Evolutionary conservation across 768 basidiomycete species (phyloP), one percentile per base, ranked within the genome.

Genomic region (Lactarius vividus): DNA sequence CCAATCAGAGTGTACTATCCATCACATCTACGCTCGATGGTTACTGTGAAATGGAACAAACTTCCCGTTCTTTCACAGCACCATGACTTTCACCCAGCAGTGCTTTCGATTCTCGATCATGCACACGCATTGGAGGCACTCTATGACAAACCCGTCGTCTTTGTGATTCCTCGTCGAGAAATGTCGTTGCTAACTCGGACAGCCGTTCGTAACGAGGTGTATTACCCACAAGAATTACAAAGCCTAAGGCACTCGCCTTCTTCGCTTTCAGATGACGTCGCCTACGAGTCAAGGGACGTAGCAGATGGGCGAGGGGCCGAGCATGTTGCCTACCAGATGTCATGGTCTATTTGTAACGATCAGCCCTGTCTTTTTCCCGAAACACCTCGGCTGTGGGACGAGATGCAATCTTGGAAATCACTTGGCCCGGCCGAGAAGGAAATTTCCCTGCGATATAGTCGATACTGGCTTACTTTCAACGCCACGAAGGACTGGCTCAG

Each of bases 221-320:
- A 65, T n/a, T 61, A 56, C 23, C 55, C 64, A 23, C 35, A 56
- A 10, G 59, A 65, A 20, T 39, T 56, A 26, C 42, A 55, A 37
- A 46, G 1, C 11, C 23, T 20, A 11, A 4, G 29, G 10, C 20
- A 39, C 10, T 13, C 35, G 23, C 26, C 46, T 13, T 40, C 40
- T 4, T 18, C 16, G 3, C 33, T 46, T 84, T 84, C 64, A 72
- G 76, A 29, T 9, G 64, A 65, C 13, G 33, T 37, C 11, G 13
- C 11, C 13, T 65, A 65, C 29, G 31, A n/a, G 9, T 53, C 64
- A 26, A 46, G 64, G 28, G 64, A 65, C 28, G n/a, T 55, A 11
- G 16, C 15, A 0, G 18, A 46, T 18, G 2, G 4, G 2, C 39
- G 3, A 49, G 26, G 31, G 9, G 18, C 54, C 11, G 28, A 57